Evolutionary conservation across 768 basidiomycete genomes (phyloP).

Genomic region (Daedaleopsis nitida): DNA sequence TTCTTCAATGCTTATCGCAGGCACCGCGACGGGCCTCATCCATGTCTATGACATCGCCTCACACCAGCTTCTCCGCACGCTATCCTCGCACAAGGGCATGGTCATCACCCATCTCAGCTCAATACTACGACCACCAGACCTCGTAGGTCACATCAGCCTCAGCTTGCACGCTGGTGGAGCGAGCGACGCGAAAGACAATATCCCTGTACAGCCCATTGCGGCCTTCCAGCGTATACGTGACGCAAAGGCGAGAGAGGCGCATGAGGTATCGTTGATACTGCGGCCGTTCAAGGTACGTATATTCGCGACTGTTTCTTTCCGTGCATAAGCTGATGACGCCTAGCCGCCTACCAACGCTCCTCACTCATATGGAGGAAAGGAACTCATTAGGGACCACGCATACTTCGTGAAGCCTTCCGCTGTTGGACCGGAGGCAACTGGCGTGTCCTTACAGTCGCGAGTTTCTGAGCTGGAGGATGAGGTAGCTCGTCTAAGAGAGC

Average conservation of each 20-base stretch:
- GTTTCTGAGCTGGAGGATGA: constrained; percentile 75
- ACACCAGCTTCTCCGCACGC: constrained; percentile 84
- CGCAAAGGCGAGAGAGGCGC: constrained; percentile 61
- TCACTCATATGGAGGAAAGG: constrained; percentile 47
- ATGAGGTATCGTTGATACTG: constrained; percentile 69
- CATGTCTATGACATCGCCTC: constrained; percentile 88
- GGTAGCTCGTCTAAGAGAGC: constrained; percentile 61
- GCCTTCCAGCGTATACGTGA: constrained; percentile 79
- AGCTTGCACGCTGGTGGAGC: constrained; percentile 39
- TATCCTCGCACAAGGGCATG: constrained; percentile 68
- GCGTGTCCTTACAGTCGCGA: constrained; percentile 50
- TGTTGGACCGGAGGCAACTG: constrained; percentile 33
- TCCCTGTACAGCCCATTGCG: constrained; percentile 65
- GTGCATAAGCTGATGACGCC: too few relatives aligned
- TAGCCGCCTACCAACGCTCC: constrained; percentile 14
- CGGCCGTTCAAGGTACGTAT: constrained; percentile 48
- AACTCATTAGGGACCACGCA: constrained; percentile 65
- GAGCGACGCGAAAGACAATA: constrained; percentile 48
- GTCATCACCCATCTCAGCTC: constrained; percentile 74
- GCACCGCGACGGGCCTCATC: constrained; percentile 72
- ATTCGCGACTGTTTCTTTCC: background rate
- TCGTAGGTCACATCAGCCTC: constrained; percentile 78
- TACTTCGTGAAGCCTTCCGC: constrained; percentile 58
- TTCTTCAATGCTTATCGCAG: constrained; percentile 77
- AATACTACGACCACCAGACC: constrained; percentile 84